Base-by-base conservation (phyloP, 345 rosid genomes). In the Populus alba region DNA sequence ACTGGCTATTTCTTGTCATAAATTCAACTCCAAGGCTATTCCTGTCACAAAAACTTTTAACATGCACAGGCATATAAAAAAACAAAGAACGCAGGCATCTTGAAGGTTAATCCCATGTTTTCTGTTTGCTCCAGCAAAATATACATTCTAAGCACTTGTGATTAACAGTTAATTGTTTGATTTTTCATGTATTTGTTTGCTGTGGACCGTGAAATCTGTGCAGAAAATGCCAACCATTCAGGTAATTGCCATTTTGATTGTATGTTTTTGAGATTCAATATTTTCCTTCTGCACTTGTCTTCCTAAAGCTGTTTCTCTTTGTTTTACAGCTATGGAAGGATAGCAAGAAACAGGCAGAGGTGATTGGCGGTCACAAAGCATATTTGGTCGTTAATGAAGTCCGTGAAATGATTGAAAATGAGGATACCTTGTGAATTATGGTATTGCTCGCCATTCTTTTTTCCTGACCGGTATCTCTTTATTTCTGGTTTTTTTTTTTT, bases 181-280 rank as follows among this genome's bases (percentile, higher is more conserved):
- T 85, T 81, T 86, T 79, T 76, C 77, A 75, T 86, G 81, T 80
- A 75, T 75, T 72, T 74, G 77, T 1, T 39, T 66, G 80, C 29
- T 33, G 23, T 72, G 72, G 45, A 66, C 68, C 7, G 3, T 37
- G 61, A 72, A 79, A 79, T 70, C n/a, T 72, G 37, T 33, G 62
- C 93, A 96, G 97, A 96, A 92, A 86, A 96, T 96, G 97, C 98
- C 99, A 37, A 89, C 97, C 4, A 89, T 94, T 73, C 99, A 95
- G 97, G 99, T 88, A 77, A 75, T 76, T 65, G 62, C 55, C 77
- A 4, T 61, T 59, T 59, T 41, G 25, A 15, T 53, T 66, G 39
- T 8, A 39, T 75, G n/a, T 68, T 38, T 68, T 33, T 15, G 25
- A 68, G 39, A 18, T 68, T 38, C 16, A 68, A 8, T 38, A 16